phyloP scores from a whole-genome alignment of 225 moss, liverwort and hornwort species.

The Sphagnum contortum region DNA sequence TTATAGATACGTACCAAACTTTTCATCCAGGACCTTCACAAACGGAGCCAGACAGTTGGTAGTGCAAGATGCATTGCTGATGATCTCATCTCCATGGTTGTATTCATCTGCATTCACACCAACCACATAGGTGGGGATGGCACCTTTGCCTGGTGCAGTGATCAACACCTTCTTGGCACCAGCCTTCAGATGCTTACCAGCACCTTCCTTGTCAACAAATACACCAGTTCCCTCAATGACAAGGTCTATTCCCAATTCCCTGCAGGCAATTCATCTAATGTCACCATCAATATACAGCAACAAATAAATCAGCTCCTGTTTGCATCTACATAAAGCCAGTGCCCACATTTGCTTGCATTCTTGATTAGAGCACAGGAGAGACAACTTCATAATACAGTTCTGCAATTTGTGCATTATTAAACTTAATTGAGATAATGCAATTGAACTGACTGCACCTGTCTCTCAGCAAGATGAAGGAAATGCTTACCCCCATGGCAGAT shows the following conservation, averaged over 20 bases:
- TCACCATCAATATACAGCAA: no score
- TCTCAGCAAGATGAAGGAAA: background rate
- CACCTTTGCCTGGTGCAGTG: conserved; percentile 46
- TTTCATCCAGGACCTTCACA: conserved; percentile 37
- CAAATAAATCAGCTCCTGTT: no score
- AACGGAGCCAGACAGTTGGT: conserved; percentile 53
- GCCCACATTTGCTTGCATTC: no score
- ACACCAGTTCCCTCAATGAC: conserved; percentile 58
- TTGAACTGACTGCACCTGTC: no score
- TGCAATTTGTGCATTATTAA: no score
- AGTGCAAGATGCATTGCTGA: conserved; percentile 54
- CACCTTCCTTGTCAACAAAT: conserved; percentile 44
- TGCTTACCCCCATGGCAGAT: conserved; percentile 79
- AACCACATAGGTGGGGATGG: conserved; percentile 43
- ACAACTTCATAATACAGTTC: no score
- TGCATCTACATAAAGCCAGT: no score
- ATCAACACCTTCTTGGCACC: conserved; percentile 55
- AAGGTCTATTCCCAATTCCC: conserved; percentile 38
- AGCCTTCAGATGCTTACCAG: conserved; percentile 50
- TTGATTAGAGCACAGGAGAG: no score
- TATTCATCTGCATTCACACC: conserved; percentile 44
- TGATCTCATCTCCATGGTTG: conserved; percentile 19
- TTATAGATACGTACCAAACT: conserved; percentile 17
- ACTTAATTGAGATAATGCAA: no score
- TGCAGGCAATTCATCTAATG: conserved; percentile 7